Percentiles rank a stretch among this genome's conserved stretches.
Conservation (phyloP, 768 basidiomycete genomes). For the Suillus weaverae region DNA sequence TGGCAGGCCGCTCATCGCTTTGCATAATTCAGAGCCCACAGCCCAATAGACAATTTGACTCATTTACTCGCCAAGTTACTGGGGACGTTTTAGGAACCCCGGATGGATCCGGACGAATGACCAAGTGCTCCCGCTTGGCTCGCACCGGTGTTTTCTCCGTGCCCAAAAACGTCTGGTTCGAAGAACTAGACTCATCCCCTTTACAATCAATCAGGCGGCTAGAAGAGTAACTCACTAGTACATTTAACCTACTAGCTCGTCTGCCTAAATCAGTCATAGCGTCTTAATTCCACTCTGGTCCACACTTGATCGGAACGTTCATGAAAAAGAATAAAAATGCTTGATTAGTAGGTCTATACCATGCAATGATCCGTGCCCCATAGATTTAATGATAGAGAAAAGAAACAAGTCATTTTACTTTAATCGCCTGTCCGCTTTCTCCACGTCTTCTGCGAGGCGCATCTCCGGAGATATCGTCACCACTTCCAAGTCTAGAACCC, state of each 20-base stretch:
- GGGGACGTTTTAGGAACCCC: neutral
- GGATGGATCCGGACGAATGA: neutral
- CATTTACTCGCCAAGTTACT: neutral
- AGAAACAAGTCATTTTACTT: conserved; percentile 46
- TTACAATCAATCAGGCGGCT: neutral
- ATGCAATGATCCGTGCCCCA: conserved; percentile 23
- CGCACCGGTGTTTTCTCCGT: neutral
- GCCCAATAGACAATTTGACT: neutral
- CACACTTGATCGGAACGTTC: conserved; percentile 16
- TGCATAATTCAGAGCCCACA: neutral
- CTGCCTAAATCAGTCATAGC: conserved; percentile 1
- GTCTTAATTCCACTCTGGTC: conserved; percentile 1
- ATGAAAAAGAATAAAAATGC: conserved; percentile 20
- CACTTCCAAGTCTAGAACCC: conserved; percentile 38
- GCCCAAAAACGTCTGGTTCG: neutral
- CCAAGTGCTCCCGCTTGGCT: neutral
- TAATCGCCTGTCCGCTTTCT: conserved; percentile 54
- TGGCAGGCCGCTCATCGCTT: neutral
- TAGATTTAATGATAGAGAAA: conserved; percentile 21
- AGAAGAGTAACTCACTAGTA: conserved; percentile 5
- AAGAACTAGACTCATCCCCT: neutral
- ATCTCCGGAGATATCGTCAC: conserved; percentile 36
- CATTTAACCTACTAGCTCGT: neutral
- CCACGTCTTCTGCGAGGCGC: conserved; percentile 54
- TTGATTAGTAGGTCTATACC: conserved; percentile 21